Percentiles rank a stretch among this genome's conserved stretches.
Evolutionary conservation across 257 asterid species (phyloP).

Genomic region (Handroanthus guayacan): DNA sequence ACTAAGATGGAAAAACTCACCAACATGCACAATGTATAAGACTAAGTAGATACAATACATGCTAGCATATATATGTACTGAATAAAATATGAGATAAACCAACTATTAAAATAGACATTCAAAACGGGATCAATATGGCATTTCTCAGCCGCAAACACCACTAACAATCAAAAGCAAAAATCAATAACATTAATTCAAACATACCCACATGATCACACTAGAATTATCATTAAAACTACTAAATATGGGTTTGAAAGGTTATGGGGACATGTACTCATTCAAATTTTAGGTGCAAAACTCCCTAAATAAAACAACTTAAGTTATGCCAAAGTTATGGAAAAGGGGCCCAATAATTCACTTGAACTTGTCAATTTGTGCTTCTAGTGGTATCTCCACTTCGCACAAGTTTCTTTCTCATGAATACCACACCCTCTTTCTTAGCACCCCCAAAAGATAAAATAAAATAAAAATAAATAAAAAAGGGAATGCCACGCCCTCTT

Average conservation of each 20-base stretch:
- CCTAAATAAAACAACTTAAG: conserved; percentile 24
- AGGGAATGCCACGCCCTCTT: too few relatives aligned
- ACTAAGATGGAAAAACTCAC: too few relatives aligned
- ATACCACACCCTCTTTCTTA: conserved; percentile 18
- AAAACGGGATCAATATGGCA: too few relatives aligned
- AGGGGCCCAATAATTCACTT: conserved; percentile 40
- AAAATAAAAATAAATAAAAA: too few relatives aligned
- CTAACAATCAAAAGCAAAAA: conserved; percentile 1
- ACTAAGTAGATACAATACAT: too few relatives aligned
- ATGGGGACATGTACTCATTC: conserved; percentile 42
- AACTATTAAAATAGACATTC: too few relatives aligned
- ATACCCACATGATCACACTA: neutral
- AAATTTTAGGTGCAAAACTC: conserved; percentile 32
- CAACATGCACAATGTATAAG: too few relatives aligned
- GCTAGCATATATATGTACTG: too few relatives aligned
- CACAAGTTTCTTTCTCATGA: conserved; percentile 43
- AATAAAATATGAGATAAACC: too few relatives aligned
- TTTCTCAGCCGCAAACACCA: conserved; percentile 25
- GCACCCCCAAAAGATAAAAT: too few relatives aligned
- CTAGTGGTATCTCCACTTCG: conserved; percentile 66
- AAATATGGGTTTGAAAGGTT: conserved; percentile 34
- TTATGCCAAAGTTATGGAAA: conserved; percentile 28
- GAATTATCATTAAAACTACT: neutral
- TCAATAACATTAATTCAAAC: neutral
- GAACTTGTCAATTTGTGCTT: conserved; percentile 47